Base-by-base conservation (phyloP, 2,329 filamentous ascomycete species). In the Zarea fungicola region DNA sequence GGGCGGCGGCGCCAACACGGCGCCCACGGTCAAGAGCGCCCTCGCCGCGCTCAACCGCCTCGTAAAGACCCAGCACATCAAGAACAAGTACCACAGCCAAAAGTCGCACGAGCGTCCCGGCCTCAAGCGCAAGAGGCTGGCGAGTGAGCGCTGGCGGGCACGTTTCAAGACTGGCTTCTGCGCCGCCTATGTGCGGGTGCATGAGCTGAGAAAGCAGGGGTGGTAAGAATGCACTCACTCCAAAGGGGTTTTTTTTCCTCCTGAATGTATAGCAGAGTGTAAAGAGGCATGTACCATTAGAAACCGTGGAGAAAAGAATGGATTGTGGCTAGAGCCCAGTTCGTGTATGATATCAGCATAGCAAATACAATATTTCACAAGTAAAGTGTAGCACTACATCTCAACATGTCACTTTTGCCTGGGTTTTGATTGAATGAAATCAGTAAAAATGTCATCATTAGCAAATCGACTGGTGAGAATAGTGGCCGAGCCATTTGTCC, bases 61-160 rank as follows among this genome's bases (percentile, higher is more conserved):
- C 43, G 61, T 70, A 26, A 54, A 56, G 5, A 58, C 63, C 58
- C 90, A 92, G 61, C 72, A 67, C 36, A 69, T 93, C 43, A 72
- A 67, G 55, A 50, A 42, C 3, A 82, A 89, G 58, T 72, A 72
- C 46, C 63, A 66, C 18, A 64, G 58, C 54, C 88, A 93, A 68
- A 73, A 74, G 54, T 88, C 81, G 59, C 85, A 95, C 65, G 88
- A 93, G 73, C 72, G 89, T 40, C 77, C 77, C 0, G 89, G 88
- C 2, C 60, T 89, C 60, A 89, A 87, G 77, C 77, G 84, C 66
- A 95, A 93, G 80, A 78, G 88, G 59, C 67, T 89, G 57, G 73
- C 71, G 64, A 83, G 79, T 52, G 73, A 84, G 72, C 74, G 87
- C 53, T 90, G 86, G 84, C 76, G 80, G 63, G 69, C 57, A 54